Evolutionary conservation across 345 rosid species (phyloP).

Genomic region (Combretum micranthum): DNA sequence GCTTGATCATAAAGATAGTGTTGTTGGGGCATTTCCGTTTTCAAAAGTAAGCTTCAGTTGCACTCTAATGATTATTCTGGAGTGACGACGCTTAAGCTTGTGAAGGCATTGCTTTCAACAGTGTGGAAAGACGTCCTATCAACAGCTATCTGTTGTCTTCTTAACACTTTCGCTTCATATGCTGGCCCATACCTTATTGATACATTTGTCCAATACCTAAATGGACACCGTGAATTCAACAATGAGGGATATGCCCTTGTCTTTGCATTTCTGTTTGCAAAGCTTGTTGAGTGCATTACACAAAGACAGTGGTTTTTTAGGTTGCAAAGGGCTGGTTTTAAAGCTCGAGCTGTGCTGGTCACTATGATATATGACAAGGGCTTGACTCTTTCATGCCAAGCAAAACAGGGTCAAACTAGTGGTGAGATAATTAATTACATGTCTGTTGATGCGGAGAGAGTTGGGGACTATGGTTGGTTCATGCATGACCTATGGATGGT

Average conservation of each 20-base stretch:
- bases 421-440: constrained; percentile 30
- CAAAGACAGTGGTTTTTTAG: constrained; percentile 22
- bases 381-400: neutral
- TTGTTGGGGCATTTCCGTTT: constrained; percentile 13
- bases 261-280: constrained; percentile 17
- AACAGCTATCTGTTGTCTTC: constrained; percentile 7
- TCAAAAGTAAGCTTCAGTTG: constrained; percentile 11
- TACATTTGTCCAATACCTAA: constrained; percentile 25
- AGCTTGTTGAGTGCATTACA: constrained; percentile 23
- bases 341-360: too few species aligned
- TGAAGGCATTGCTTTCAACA: constrained; percentile 12
- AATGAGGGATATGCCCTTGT: constrained; percentile 25
- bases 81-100: constrained; percentile 14
- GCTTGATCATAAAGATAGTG: too few species aligned
- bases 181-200: constrained; percentile 33
- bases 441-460: constrained; percentile 27
- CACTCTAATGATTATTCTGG: neutral
- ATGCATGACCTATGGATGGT: constrained; percentile 28
- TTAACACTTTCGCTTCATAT: constrained; percentile 10
- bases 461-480: constrained; percentile 20
- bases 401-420: constrained; percentile 23
- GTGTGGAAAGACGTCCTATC: constrained; percentile 17
- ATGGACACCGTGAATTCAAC: constrained; percentile 10
- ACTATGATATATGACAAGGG: too few species aligned
- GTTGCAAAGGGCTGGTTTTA: constrained; percentile 15